A percentile compares a stretch with the other conserved stretches of the same genome.
These are phyloP conservation scores for Coriolopsis trogii DNA, from an alignment of 1,284 basidiomycete genomes.

Conservation along the genomic window DNA sequence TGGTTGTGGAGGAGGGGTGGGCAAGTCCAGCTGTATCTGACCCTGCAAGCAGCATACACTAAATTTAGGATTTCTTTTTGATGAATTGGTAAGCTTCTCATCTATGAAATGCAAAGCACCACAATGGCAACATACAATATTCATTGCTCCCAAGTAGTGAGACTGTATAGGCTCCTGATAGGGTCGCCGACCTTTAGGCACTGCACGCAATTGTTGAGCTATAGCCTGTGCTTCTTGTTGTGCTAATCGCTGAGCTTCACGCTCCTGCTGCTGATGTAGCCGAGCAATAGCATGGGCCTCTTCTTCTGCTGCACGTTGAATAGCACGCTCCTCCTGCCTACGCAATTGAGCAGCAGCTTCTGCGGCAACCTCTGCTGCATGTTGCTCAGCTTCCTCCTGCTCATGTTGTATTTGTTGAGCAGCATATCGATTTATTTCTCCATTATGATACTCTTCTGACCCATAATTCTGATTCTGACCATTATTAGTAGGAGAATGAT, in stretches of 20 bases:
- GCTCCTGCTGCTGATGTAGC: not conserved
- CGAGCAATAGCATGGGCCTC: not conserved
- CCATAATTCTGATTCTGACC: no score
- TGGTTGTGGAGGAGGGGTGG: not conserved
- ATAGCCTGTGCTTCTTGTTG: not conserved
- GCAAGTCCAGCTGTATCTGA: not conserved
- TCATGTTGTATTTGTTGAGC: no score
- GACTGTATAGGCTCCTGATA: not conserved
- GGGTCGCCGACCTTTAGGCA: not conserved
- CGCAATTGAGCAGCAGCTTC: no score
- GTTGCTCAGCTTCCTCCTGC: no score
- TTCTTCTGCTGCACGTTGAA: no score
- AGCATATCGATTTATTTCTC: no score
- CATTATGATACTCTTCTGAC: no score
- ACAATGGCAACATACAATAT: not conserved
- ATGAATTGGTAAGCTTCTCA: not conserved
- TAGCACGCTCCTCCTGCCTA: no score
- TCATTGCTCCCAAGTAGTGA: conserved; percentile 1
- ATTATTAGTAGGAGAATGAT: no score
- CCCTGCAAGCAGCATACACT: not conserved
- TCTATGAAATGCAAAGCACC: not conserved
- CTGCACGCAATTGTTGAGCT: not conserved
- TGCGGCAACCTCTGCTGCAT: no score
- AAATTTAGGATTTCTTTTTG: not conserved
- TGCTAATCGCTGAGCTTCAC: not conserved